Evolutionary conservation across 164 flowering plant species (phyloP), one percentile per base, ranked within the genome.

Genomic region (Malania oleifera): DNA sequence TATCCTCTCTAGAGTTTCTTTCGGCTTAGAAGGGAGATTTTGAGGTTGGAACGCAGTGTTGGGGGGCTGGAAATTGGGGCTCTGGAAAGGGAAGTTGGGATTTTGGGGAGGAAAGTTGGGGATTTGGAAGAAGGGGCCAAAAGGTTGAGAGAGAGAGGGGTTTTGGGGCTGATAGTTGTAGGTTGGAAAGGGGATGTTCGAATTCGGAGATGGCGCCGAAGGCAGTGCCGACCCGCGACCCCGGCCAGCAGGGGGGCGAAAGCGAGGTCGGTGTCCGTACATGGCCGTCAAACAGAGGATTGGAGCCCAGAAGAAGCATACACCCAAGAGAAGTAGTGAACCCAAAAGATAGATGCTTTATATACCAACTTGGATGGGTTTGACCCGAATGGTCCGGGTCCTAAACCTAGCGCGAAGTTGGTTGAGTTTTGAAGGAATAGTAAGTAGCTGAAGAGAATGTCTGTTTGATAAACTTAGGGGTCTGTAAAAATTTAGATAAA

Each of bases 1-100:
- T 8, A 75, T 54, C 70, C 59, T 75, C 48, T 75, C 77, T 0
- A 78, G 50, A 13, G 57, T 10, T 12, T 63, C 78, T 1, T 22
- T 59, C 22, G 29, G 56, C 48, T 46, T 64, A 15, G 61, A 52
- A 9, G 52, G 11, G 44, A 14, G 17, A n/a, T 14, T 2, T 15
- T 37, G 52, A 26, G 29, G 14, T 15, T 11, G 58, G 38, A 23
- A 29, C 10, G 14, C 44, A 10, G 12, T 13, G 39, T 3, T 43
- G 19, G 46, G 20, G 46, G 49, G 26, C 46, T 52, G 52, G 46
- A 37, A 25, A 18, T 19, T 8, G 1, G 54, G 19, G 23, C 6
- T 43, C 37, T 26, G 57, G 22, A 39, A 15, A 14, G 46, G 7
- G 0, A 43, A 10, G 46, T 17, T 43, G 4, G 9, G 46, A 3